phyloP scores from a whole-genome alignment of 2,329 filamentous ascomycete genomes.

The Coniella lustricola region DNA sequence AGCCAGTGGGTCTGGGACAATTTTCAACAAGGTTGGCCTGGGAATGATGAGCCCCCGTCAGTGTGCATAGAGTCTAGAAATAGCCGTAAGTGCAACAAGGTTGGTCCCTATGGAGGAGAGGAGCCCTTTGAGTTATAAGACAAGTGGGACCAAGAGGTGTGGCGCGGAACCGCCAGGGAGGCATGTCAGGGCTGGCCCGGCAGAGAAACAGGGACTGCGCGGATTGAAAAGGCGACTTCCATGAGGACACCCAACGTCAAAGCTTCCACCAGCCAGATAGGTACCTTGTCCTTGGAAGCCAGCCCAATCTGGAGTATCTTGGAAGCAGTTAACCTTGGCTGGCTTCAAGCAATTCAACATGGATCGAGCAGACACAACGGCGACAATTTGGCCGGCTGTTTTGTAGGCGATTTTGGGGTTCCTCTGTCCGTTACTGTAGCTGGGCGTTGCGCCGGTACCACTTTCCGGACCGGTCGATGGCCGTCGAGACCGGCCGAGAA shows the following conservation, averaged over 20 bases:
- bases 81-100: conserved; percentile 34
- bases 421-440: background rate
- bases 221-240: conserved; percentile 25
- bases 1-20: conserved; percentile 34
- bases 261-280: conserved; percentile 16
- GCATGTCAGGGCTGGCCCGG: conserved; percentile 40
- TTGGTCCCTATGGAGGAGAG: conserved; percentile 25
- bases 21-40: conserved; percentile 28
- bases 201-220: conserved; percentile 35
- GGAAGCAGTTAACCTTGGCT: conserved; percentile 24
- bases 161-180: conserved; percentile 36
- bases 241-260: conserved; percentile 17
- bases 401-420: background rate
- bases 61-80: conserved; percentile 36
- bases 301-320: conserved; percentile 27
- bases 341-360: conserved; percentile 29
- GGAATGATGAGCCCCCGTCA: conserved; percentile 31
- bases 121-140: conserved; percentile 35
- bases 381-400: conserved; percentile 17
- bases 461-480: conserved; percentile 12
- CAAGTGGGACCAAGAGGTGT: conserved; percentile 40
- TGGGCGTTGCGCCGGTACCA: conserved; percentile 29
- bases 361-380: conserved; percentile 25
- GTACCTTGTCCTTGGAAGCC: conserved; percentile 32
- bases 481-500: conserved; percentile 27